Conservation (phyloP, 2,329 filamentous ascomycete species). For the Echinosphaeria canescens region DNA sequence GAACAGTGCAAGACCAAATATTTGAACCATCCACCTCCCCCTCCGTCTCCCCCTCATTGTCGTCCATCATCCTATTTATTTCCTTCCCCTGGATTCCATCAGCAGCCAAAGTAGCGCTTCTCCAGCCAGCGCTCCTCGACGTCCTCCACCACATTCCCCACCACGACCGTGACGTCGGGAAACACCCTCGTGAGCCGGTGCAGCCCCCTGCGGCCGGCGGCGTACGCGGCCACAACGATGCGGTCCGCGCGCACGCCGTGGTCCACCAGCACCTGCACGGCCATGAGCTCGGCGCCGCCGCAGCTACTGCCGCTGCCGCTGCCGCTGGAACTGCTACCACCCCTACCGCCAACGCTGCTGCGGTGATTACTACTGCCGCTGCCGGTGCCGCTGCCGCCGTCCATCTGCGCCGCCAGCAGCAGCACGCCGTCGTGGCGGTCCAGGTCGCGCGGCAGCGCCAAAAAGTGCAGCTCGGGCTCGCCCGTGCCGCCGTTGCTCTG, state of each 20-base stretch:
- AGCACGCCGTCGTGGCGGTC: slow-evolving; percentile 59
- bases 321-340: too few relatives aligned
- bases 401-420: slow-evolving; percentile 85
- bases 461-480: slow-evolving; percentile 83
- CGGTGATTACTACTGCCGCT: too few relatives aligned
- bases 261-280: slow-evolving; percentile 85
- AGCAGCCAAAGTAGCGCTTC: slow-evolving; percentile 78
- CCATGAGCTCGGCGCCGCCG: slow-evolving; percentile 75
- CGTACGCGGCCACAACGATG: slow-evolving; percentile 87
- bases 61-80: too few relatives aligned
- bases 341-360: too few relatives aligned
- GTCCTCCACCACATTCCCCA: slow-evolving; percentile 63
- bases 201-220: slow-evolving; percentile 65
- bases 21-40: too few relatives aligned
- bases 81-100: slow-evolving; percentile 3
- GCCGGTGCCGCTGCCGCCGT: slow-evolving; percentile 65
- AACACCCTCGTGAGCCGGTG: slow-evolving; percentile 78
- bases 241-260: slow-evolving; percentile 69
- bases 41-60: too few relatives aligned
- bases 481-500: slow-evolving; percentile 71
- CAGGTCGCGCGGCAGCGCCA: slow-evolving; percentile 59
- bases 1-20: too few relatives aligned
- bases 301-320: too few relatives aligned
- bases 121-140: slow-evolving; percentile 81
- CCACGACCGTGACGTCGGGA: slow-evolving; percentile 67